Conservation (phyloP, 352 stramenopile species). For the Phytophthora hibernalis region DNA sequence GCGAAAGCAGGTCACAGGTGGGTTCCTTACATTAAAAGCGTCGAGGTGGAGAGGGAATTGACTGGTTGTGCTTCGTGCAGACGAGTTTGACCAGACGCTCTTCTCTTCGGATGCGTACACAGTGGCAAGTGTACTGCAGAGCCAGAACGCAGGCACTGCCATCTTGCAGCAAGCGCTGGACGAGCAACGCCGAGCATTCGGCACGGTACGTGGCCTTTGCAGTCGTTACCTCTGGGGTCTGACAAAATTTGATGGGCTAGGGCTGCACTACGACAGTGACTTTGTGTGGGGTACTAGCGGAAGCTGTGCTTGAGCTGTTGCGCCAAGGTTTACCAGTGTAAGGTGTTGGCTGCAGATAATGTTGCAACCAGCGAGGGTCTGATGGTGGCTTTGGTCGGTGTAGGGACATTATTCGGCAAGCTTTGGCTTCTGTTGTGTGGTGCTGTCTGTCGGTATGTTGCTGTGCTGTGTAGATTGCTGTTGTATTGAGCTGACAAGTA, state of each 20-base stretch:
- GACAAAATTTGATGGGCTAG: conserved; percentile 12
- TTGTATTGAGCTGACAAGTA: background rate
- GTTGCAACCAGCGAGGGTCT: background rate
- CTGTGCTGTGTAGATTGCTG: background rate
- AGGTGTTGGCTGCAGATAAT: background rate
- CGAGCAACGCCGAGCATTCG: conserved; percentile 21
- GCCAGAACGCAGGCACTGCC: conserved; percentile 32
- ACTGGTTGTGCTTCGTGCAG: conserved; percentile 5
- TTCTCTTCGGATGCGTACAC: conserved; percentile 34
- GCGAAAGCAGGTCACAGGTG: conserved; percentile 36
- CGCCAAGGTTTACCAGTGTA: conserved; percentile 25
- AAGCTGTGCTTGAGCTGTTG: conserved; percentile 20
- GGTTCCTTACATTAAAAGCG: background rate
- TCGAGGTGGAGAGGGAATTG: background rate
- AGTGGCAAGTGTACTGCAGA: conserved; percentile 31
- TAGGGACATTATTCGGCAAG: conserved; percentile 27
- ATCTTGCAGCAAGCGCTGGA: conserved; percentile 38
- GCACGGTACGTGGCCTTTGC: conserved; percentile 21
- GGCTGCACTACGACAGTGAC: conserved; percentile 31
- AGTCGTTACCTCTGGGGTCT: background rate
- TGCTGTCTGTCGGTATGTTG: conserved; percentile 21
- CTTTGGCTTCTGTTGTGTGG: conserved; percentile 14
- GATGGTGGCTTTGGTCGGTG: background rate
- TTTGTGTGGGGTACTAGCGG: conserved; percentile 29
- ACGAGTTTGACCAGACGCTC: conserved; percentile 28